Evolutionary conservation across 805 yeast genomes (phyloP), one percentile per base, ranked within the genome.

Genomic region (Teunomyces cretensis): DNA sequence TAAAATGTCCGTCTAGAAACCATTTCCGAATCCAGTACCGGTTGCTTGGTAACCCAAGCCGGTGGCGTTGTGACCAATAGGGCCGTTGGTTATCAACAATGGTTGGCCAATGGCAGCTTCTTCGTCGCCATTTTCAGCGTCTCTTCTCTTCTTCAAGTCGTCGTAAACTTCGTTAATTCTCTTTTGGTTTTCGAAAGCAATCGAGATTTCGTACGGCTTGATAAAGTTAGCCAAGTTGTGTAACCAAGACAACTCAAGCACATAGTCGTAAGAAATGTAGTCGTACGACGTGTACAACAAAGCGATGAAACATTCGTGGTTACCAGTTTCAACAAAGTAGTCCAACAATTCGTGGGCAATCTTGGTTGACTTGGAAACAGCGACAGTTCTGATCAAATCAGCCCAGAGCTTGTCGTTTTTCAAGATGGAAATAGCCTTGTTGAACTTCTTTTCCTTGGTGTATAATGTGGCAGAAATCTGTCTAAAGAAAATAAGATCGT

Each of bases 321-420:
- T 94, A 55, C 96, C 98, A 32, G 96, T 88, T 58, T 92, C 97
- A 48, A 94, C 97, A 66, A 94, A 94, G 72, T 92, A 94, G 43
- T 85, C 79, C 64, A 94, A 73, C 52, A 88, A 74, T 48, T 94
- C 98, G 65, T 88, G 92, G 30, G 96, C 91, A 60, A 92, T 85
- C 63, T 87, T 90, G 9, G 80, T 60, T 53, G 84, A 84, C 50
- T 80, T 80, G 14, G 97, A 90, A 46, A 83, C 70, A 13, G 96
- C 82, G 17, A 96, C 97, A 8, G 98, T 91, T 61, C 82, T 88
- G 62, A 94, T 86, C 50, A 96, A 91, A 66, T 91, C 97, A 47
- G 85, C 76, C 98, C 97, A 94, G 57, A 94, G 76, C 69, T 88
- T 89, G 73, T 94, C 98, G 49, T 85, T 79, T 75, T 94, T 94